These are phyloP conservation scores for Jackrogersella multiformis DNA, from an alignment of 495 filamentous ascomycete species.

Conservation along the genomic window DNA sequence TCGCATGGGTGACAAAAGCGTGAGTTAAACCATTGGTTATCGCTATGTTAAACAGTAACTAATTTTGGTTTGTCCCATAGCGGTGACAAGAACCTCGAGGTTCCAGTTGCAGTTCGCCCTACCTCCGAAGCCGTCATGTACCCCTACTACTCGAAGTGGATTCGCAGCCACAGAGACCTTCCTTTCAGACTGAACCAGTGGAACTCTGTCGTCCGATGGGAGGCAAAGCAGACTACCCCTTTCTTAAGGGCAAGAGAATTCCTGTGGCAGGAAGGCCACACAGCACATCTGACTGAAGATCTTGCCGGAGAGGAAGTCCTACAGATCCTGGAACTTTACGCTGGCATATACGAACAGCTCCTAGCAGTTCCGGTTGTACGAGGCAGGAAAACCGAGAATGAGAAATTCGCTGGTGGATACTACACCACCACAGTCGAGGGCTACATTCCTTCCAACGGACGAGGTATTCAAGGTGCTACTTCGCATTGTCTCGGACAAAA, in stretches of 20 bases:
- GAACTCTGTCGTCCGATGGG: slow-evolving; percentile 98
- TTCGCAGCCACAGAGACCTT: slow-evolving; percentile 90
- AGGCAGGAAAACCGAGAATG: slow-evolving; percentile 89
- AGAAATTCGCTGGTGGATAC: slow-evolving; percentile 95
- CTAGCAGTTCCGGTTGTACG: slow-evolving; percentile 93
- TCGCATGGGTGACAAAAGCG: slow-evolving; percentile 98
- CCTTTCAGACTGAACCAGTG: slow-evolving; percentile 95
- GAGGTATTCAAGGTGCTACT: slow-evolving; percentile 95
- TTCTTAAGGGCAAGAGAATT: slow-evolving; percentile 95
- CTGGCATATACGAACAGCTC: slow-evolving; percentile 87
- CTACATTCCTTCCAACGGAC: slow-evolving; percentile 92
- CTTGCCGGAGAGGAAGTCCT: slow-evolving; percentile 83
- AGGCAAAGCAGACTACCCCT: slow-evolving; percentile 96
- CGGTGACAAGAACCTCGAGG: slow-evolving; percentile 89
- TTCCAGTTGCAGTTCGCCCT: slow-evolving; percentile 93
- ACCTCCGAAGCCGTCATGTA: slow-evolving; percentile 92
- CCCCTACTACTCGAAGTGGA: slow-evolving; percentile 96
- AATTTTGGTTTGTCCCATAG: slow-evolving; percentile 47
- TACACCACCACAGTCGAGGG: slow-evolving; percentile 96
- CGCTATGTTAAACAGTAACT: slow-evolving; percentile 9
- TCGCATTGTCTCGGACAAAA: slow-evolving; percentile 96
- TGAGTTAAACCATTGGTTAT: slow-evolving; percentile 53
- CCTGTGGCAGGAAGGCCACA: slow-evolving; percentile 98
- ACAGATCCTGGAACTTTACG: slow-evolving; percentile 93
- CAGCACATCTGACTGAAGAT: slow-evolving; percentile 84